Percentiles rank a stretch among this genome's conserved stretches.
Conservation (phyloP, 2,329 filamentous ascomycete species). For the Alternaria ethzedia region DNA sequence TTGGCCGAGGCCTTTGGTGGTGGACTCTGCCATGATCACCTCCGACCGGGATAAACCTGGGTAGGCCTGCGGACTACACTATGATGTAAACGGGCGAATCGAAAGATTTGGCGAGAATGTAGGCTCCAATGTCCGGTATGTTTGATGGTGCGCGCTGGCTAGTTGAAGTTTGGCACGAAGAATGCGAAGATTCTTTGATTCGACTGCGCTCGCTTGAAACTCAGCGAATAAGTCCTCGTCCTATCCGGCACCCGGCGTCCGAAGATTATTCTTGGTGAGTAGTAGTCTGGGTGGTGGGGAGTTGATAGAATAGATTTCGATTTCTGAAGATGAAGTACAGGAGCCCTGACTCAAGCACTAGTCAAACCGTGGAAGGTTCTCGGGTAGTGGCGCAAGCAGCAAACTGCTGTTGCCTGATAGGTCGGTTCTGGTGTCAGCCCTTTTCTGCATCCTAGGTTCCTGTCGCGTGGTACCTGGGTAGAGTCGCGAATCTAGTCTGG, state of each 20-base stretch:
- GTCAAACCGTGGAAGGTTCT: neutral
- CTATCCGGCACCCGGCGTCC: neutral
- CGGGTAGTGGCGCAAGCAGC: neutral
- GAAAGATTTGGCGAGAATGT: neutral
- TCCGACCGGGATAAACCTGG: neutral
- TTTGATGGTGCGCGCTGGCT: too few relatives aligned
- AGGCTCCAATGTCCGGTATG: neutral
- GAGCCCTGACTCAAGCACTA: neutral
- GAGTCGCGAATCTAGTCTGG: constrained; percentile 4
- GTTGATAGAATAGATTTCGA: neutral
- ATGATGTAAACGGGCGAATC: neutral
- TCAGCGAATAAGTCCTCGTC: rapidly evolving
- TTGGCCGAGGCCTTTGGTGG: constrained; percentile 13
- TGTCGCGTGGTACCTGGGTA: neutral
- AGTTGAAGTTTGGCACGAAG: neutral
- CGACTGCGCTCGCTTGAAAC: neutral
- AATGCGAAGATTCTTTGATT: too few relatives aligned
- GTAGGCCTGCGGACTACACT: neutral
- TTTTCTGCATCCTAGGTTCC: neutral
- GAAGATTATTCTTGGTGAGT: neutral
- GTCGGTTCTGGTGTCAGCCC: neutral
- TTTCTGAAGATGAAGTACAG: too few relatives aligned
- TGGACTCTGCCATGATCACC: constrained; percentile 21
- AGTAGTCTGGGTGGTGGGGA: neutral
- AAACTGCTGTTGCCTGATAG: neutral